Evolutionary conservation across 495 filamentous ascomycete species (phyloP), one percentile per base, ranked within the genome.

Genomic region (Ramalina intermedia): DNA sequence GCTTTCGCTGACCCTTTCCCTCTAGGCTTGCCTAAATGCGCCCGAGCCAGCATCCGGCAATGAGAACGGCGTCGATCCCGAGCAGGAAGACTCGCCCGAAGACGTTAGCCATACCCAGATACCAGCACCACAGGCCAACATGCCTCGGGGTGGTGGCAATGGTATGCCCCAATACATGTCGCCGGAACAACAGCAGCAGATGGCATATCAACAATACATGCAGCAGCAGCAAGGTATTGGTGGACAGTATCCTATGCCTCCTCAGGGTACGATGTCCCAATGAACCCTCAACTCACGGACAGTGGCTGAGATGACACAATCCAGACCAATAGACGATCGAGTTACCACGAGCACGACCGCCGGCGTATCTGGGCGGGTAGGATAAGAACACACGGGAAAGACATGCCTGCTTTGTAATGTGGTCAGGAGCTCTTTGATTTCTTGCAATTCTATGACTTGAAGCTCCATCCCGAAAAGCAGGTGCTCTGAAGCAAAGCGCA

Each of bases 21-120:
- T 26, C 48, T 23, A 94, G 91, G 90, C 91, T 36, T 98, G 91
- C 61, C 71, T 98, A 54, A 98, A 98, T 65, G 91, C 91, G 23
- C 93, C 91, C 47, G 91, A 98, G 65, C 87, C 89, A n/a, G 72
- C 84, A n/a, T 75, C 75, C 37, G 79, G 79, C 57, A 81, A 78
- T 58, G 85, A 93, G 61, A 96, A 96, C 55, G 91, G 91, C 44
- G 84, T 96, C 55, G 88, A 95, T 50, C 65, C 66, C 57, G 74
- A 78, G 53, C 68, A 72, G 11, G 66, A 73, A 47, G 74, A 78
- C 58, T 69, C 73, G 8, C 73, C 73, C 45, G 74, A 78, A 61
- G 74, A 78, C 47, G 72, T 75, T 38, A 55, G 49, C 43, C 72
- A 77, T 54, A 65, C 53, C 56, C 72, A 71, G 43, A 67, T 77